Base-by-base conservation (phyloP, 805 yeast genomes). In the Sugiyamaella qingdaonensis region DNA sequence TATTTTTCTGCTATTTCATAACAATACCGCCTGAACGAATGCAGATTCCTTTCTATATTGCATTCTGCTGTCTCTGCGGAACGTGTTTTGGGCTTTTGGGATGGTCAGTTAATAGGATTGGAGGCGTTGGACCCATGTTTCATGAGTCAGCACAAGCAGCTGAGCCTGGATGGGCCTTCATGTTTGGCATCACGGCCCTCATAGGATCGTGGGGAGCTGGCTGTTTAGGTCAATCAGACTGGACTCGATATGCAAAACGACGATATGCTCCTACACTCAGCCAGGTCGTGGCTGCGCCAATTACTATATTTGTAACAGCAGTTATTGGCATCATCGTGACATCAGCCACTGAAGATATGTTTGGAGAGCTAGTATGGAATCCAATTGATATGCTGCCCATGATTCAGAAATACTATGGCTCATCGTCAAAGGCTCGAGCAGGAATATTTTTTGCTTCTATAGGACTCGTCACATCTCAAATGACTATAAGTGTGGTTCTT, bases 261-360 rank as follows among this genome's bases (percentile, higher is more conserved):
- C 66, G 71, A n/a, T 72, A 72, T 57, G 67, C 66, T 52, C 68
- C 70, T 47, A 57, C 74, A 39, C 71, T 69, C 61, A 76, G 77
- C 14, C 72, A 68, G 43, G 59, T 67, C 13, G 48, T 70, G n/a
- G 65, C 78, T 0, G 64, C 72, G 46, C 55, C 73, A 33, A 33
- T 75, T 2, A 62, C 70, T 16, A 78, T 78, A 10, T 66, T 69
- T 7, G 62, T 75, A 33, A 72, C 76, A 21, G 80, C 81, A 14
- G 58, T 77, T 21, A 69, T 78, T 61, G 81, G 81, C 13, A 57
- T 77, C 27, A 54, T 78, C 37, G 71, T 75, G 11, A 75, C 81
- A 3, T 74, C 76, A 27, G 75, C 80, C 2, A 66, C 76, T 27
- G 53, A 65, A 21, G 68, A 66, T 10, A 59, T 70, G 3, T 75